Base-by-base conservation (phyloP, 2,329 filamentous ascomycete species). In the Sodiomyces alkalinus region DNA sequence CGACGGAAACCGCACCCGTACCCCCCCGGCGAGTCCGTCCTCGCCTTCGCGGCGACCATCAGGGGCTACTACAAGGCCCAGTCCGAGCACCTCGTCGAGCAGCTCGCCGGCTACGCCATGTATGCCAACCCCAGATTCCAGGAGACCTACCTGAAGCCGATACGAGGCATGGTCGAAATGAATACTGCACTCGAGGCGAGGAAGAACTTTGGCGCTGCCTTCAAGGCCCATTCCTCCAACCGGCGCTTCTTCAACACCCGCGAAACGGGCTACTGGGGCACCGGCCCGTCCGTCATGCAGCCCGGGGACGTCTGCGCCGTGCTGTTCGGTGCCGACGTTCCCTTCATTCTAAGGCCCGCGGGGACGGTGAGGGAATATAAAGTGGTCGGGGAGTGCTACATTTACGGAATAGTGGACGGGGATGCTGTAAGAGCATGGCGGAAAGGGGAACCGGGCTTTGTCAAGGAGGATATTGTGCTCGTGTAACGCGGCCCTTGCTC, bases 241-340 rank as follows among this genome's bases (percentile, higher is more conserved):
- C 8, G 26, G 17, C 26, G 26, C n/a, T 27, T 27, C 17, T 27
- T 27, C 26, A 14, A 14, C 4, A 27, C 26, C n/a, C 14, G 7
- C 12, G n/a, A n/a, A n/a, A 13, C 8, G n/a, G 26, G 26, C 10
- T 27, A 27, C 12, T 27, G 26, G 26, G 26, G 26, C 7, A 2
- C 20, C 17, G 26, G 26, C 4, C 26, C 17, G 3, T 19, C 26
- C 17, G 2, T 19, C 3, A 27, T 27, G 26, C 26, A 13, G 10
- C 1, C 3, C 9, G n/a, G 17, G 11, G 26, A 27, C n/a, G 26
- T 27, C 4, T 27, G 26, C 15, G 26, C 26, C 6, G 12, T 27
- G 8, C n/a, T 27, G 12, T 8, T 27, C 9, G 26, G 26, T 3
- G 26, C 17, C 9, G 26, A 27, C 16, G 26, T 27, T 11, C 26